Conservation (phyloP, 2,329 filamentous ascomycete genomes). For the Fusarium secorum region DNA sequence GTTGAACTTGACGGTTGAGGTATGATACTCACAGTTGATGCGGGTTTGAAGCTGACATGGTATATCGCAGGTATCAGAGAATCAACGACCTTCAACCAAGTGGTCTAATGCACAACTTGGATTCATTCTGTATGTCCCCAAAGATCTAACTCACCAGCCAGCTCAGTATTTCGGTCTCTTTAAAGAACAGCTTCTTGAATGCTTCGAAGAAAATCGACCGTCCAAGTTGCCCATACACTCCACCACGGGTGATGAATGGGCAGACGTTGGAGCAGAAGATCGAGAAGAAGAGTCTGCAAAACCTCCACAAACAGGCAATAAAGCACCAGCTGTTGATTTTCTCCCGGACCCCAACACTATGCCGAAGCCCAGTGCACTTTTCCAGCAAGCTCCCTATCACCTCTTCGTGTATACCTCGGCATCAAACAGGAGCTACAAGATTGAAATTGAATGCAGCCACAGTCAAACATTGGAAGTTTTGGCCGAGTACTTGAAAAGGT, state of each 20-base stretch:
- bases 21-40: slow-evolving; percentile 27
- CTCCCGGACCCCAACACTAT: slow-evolving; percentile 53
- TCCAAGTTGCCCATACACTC: slow-evolving; percentile 28
- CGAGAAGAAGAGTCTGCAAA: slow-evolving; percentile 7
- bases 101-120: slow-evolving; percentile 50
- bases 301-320: not conserved
- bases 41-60: not conserved
- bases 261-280: slow-evolving; percentile 50
- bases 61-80: slow-evolving; percentile 29
- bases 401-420: slow-evolving; percentile 49
- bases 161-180: slow-evolving; percentile 49
- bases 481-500: slow-evolving; percentile 56
- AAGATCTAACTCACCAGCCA: slow-evolving; percentile 41
- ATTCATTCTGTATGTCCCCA: slow-evolving; percentile 52
- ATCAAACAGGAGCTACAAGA: slow-evolving; percentile 29
- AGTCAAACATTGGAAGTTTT: slow-evolving; percentile 55
- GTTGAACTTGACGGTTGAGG: slow-evolving; percentile 50
- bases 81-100: slow-evolving; percentile 43
- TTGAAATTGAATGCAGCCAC: slow-evolving; percentile 59
- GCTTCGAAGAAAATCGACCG: slow-evolving; percentile 45
- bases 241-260: slow-evolving; percentile 53
- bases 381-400: slow-evolving; percentile 57
- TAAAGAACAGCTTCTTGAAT: slow-evolving; percentile 46
- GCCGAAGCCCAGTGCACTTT: slow-evolving; percentile 57
- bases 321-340: slow-evolving; percentile 33